Evolutionary conservation across 352 stramenopile species (phyloP), one percentile per base, ranked within the genome.

Genomic region (Phytophthora cactorum): DNA sequence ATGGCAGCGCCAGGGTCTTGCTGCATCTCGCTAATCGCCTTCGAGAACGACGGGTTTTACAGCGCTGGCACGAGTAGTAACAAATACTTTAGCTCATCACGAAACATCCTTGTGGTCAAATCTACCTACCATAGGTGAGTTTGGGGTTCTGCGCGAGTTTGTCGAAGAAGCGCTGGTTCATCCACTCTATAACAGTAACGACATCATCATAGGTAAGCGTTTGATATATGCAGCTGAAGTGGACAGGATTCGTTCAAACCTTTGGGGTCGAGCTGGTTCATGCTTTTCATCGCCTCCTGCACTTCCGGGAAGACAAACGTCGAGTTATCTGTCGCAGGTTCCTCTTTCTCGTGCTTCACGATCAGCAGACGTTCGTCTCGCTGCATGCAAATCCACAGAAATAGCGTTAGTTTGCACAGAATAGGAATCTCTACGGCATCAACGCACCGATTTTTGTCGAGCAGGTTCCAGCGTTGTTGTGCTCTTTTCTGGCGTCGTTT

Each of bases 271-370:
- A 91, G 71, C 52, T 90, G 74, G 34, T 82, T 71, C 70, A 90
- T 77, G 54, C 72, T 78, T 60, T 79, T 73, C 50, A 92, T 74
- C 28, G 82, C 86, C 3, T 78, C 72, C 52, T 95, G 86, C 31
- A 95, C 86, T 61, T 95, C 86, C 14, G 86, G 84, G 52, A 95
- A 89, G 54, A 92, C 75, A 38, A 92, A 84, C 1, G 68, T 38
- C n/a, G 68, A 56, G 41, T 63, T 27, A 4, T 58, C 17, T 2
- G 44, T 56, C 28, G 49, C 11, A 54, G 60, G 15, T 55, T 80
- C 72, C 12, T 69, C 41, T 43, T 66, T 51, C 15, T 64, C 49
- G 12, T 68, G 50, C 27, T 75, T 74, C 4, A 81, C 68, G 43
- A 89, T 73, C 10, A 56, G 32, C 52, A 90, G 57, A 12, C 66